Conservation (phyloP, 805 yeast genomes). For the Starmerella powellii region DNA sequence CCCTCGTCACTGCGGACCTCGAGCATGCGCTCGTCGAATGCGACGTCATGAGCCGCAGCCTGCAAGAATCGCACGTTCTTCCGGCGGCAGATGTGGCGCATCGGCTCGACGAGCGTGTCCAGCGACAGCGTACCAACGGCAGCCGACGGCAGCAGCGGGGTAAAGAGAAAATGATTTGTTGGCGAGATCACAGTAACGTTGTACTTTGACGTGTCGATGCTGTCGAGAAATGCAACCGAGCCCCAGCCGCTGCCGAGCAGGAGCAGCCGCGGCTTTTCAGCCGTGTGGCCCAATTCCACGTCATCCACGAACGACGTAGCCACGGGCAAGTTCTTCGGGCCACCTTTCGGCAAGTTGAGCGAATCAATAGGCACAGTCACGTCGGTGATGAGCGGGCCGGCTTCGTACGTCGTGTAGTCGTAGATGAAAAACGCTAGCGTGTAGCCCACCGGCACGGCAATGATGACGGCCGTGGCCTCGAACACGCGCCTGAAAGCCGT, state of each 20-base stretch:
- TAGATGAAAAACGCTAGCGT: constrained; percentile 46
- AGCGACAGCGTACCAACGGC: constrained; percentile 61
- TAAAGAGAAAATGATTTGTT: constrained; percentile 54
- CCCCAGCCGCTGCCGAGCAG: constrained; percentile 66
- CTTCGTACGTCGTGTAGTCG: constrained; percentile 51
- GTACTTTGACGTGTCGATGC: constrained; percentile 42
- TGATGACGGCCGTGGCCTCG: constrained; percentile 8
- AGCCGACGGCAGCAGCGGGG: constrained; percentile 58
- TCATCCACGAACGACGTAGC: constrained; percentile 46
- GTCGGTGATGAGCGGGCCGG: constrained; percentile 29
- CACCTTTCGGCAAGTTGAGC: constrained; percentile 46
- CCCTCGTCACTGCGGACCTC: constrained; percentile 40
- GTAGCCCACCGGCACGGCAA: constrained; percentile 24
- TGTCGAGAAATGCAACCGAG: constrained; percentile 46
- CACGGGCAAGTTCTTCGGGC: constrained; percentile 61
- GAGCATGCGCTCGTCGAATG: constrained; percentile 43
- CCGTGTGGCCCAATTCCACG: constrained; percentile 39
- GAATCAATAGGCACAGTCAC: constrained; percentile 43
- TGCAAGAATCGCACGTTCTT: constrained; percentile 51
- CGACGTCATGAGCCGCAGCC: constrained; percentile 49
- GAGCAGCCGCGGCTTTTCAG: constrained; percentile 43
- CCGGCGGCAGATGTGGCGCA: constrained; percentile 42
- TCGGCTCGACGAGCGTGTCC: constrained; percentile 51
- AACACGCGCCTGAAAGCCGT: not conserved
- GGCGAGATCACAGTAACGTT: constrained; percentile 59